These are phyloP conservation scores for Solanum bulbocastanum DNA, from an alignment of 257 asterid species.

Conservation along the genomic window DNA sequence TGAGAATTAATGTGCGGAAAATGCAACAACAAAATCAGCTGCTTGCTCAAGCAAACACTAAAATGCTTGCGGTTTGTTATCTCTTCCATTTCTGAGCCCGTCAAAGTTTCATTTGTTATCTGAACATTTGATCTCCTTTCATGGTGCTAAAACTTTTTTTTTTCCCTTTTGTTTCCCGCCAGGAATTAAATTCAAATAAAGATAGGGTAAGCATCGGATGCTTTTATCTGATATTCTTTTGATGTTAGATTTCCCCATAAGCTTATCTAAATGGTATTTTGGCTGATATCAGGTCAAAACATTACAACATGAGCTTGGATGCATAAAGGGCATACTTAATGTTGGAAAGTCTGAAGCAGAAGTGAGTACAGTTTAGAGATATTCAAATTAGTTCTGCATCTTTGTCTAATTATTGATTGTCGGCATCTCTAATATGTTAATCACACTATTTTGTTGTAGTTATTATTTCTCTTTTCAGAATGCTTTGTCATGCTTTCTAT, in stretches of 20 bases:
- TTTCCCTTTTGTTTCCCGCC: conserved; percentile 12
- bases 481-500: background rate
- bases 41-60: conserved; percentile 49
- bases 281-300: conserved; percentile 38
- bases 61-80: conserved; percentile 43
- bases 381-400: background rate
- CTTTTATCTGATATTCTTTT: background rate
- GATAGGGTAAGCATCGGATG: conserved; percentile 40
- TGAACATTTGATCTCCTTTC: background rate
- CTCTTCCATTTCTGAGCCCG: background rate
- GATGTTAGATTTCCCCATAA: background rate
- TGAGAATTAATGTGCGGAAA: conserved; percentile 43
- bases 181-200: conserved; percentile 67
- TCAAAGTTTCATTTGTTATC: background rate
- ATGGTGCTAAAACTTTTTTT: conserved; percentile 1
- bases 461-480: background rate
- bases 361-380: conserved; percentile 23
- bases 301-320: conserved; percentile 62
- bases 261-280: background rate
- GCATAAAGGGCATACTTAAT: conserved; percentile 42
- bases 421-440: background rate
- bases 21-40: conserved; percentile 56
- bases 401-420: background rate
- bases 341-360: conserved; percentile 29
- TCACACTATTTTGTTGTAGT: background rate